These are phyloP conservation scores for Pythium biforme DNA, from an alignment of 352 stramenopile species.

Conservation along the genomic window DNA sequence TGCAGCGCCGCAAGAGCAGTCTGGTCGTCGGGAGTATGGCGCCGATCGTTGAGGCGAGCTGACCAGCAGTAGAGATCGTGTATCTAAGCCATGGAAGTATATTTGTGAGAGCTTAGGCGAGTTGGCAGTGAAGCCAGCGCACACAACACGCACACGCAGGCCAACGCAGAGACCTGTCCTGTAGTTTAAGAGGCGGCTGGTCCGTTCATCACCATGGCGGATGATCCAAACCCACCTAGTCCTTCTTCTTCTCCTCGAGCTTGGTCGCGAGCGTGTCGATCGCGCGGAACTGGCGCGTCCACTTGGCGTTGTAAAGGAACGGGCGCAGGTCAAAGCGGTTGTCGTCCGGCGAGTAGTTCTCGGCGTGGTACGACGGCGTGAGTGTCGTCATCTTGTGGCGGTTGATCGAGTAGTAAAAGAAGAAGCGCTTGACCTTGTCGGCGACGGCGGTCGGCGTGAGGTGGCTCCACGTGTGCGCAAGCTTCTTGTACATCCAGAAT, in stretches of 20 bases:
- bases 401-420: conserved; percentile 98
- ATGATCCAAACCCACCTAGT: conserved; percentile 24
- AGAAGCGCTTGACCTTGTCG: conserved; percentile 96
- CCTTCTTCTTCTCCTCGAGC: conserved; percentile 74
- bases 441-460: conserved; percentile 73
- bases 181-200: too few relatives aligned
- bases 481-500: conserved; percentile 92
- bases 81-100: background rate
- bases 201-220: background rate
- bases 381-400: conserved; percentile 99
- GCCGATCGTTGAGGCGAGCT: conserved; percentile 15
- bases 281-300: conserved; percentile 93
- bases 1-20: conserved; percentile 27
- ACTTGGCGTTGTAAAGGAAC: conserved; percentile 97
- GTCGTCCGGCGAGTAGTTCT: conserved; percentile 98
- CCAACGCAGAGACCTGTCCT: too few relatives aligned
- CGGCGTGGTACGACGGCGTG: conserved; percentile 97
- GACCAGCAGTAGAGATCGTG: background rate
- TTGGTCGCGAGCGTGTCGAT: conserved; percentile 91
- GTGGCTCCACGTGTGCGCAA: conserved; percentile 87
- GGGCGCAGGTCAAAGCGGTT: conserved; percentile 98
- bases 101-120: too few relatives aligned
- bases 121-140: too few relatives aligned
- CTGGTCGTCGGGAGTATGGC: conserved; percentile 12
- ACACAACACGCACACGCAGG: background rate